Evolutionary conservation across 2,329 filamentous ascomycete species (phyloP), one percentile per base, ranked within the genome.

Genomic region (Clathrospora elynae): DNA sequence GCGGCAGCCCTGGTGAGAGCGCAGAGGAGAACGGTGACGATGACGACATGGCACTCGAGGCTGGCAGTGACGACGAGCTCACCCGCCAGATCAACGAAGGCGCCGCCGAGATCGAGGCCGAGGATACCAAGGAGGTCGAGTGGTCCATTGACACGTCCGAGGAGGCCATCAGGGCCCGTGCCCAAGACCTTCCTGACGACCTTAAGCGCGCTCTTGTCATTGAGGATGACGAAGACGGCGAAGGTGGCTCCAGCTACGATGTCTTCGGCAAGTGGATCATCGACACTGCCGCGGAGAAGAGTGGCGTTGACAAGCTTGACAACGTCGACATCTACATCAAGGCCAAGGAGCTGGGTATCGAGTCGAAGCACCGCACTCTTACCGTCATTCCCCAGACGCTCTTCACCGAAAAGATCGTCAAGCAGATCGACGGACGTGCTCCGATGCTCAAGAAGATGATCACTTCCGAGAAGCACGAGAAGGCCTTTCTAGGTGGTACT

Each of bases 141-240:
- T 99, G 93, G 93, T 88, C 91, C 51, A 89, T 97, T 47, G 93
- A 99, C 71, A 93, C 95, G 77, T 96, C 91, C 54, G 90, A 91
- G 71, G 90, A 90, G 71, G 93, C 93, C 56, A 87, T 97, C 77
- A 91, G 87, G 76, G 92, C 92, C 62, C 93, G 93, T 72, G 89
- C 91, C 70, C 88, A 92, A 73, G 86, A 90, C 56, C 87, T 99
- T 36, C 90, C 93, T n/a, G 86, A 85, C 57, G 93, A 97, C 68
- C 86, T 99, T 69, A 96, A 96, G 82, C 86, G 88, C 68, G 88
- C 90, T 68, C 85, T 97, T 55, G 89, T 87, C 63, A 80, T 96
- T 47, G 88, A 88, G 44, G 90, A 85, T 9, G 89, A 86, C 7
- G 86, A 95, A 29, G 89, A 88, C 49, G 89, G 90, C 43, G 88